Evolutionary conservation across 2,329 filamentous ascomycete species (phyloP).

Genomic region (Fusarium sp.): DNA sequence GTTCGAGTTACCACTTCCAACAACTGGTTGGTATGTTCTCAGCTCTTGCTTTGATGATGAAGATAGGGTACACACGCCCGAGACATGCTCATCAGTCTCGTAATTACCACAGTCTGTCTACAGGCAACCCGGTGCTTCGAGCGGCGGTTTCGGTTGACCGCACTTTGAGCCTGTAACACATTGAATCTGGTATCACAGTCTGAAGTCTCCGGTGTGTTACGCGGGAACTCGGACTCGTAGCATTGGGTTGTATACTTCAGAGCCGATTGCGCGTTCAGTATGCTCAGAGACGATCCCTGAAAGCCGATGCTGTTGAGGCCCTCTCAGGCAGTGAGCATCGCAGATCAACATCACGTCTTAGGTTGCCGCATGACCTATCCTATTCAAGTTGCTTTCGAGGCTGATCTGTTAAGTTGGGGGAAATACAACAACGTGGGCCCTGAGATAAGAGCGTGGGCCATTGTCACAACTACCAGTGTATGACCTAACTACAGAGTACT

Average conservation of each 20-base stretch:
- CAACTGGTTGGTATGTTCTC: background rate
- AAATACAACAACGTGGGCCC: background rate
- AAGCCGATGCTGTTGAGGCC: background rate
- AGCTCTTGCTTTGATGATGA: background rate
- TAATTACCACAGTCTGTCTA: too few species aligned
- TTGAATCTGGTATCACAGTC: conserved; percentile 8
- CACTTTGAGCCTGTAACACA: background rate
- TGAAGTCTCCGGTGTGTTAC: conserved; percentile 15
- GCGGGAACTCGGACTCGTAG: background rate
- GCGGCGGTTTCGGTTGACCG: background rate
- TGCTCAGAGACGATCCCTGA: background rate
- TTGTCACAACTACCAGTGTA: background rate
- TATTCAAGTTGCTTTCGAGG: background rate
- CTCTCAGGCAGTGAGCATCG: background rate
- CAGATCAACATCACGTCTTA: conserved; percentile 8
- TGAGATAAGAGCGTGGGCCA: background rate
- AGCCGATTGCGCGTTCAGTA: background rate
- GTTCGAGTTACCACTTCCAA: background rate
- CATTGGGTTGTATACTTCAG: background rate
- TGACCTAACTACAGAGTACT: background rate
- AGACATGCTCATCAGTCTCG: background rate
- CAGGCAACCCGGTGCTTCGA: background rate
- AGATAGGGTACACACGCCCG: background rate
- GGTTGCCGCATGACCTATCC: background rate
- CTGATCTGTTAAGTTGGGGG: background rate